Percentiles rank a stretch among this genome's conserved stretches.
Evolutionary conservation across 225 moss, liverwort and hornwort species (phyloP).

Genomic region (Polytrichum formosum): DNA sequence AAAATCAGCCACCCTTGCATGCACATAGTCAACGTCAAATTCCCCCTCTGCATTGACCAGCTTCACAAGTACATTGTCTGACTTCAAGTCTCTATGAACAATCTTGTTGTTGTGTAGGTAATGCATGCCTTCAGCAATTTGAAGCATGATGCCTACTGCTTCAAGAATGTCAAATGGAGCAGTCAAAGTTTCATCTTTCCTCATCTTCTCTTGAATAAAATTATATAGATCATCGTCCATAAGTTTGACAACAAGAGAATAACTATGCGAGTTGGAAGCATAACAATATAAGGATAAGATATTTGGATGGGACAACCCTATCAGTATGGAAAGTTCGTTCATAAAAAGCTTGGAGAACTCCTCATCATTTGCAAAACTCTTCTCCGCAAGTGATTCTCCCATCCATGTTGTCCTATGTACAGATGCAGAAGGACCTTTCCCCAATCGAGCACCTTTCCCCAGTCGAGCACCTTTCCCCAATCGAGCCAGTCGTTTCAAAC

Average conservation of each 20-base stretch:
- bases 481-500: not conserved
- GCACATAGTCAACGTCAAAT: not conserved
- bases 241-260: not conserved
- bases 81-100: conserved; percentile 8
- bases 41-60: not conserved
- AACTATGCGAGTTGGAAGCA: not conserved
- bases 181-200: not conserved
- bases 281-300: conserved; percentile 7
- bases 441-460: too few species aligned
- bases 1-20: not conserved
- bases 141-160: conserved; percentile 6
- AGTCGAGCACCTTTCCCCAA: not conserved
- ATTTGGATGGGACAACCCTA: conserved; percentile 9
- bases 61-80: not conserved
- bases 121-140: conserved; percentile 2
- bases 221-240: not conserved
- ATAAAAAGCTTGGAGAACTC: not conserved
- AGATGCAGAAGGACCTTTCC: too few species aligned
- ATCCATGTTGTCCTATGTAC: conserved; percentile 5
- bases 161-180: conserved; percentile 1
- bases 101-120: conserved; percentile 2
- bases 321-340: not conserved
- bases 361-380: not conserved
- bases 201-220: not conserved
- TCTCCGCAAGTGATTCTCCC: not conserved